Percentiles rank a stretch among this genome's conserved stretches.
These are phyloP conservation scores for Coemansia sp. DNA, from an alignment of 192 early-diverging fungal genomes.

Conservation along the genomic window DNA sequence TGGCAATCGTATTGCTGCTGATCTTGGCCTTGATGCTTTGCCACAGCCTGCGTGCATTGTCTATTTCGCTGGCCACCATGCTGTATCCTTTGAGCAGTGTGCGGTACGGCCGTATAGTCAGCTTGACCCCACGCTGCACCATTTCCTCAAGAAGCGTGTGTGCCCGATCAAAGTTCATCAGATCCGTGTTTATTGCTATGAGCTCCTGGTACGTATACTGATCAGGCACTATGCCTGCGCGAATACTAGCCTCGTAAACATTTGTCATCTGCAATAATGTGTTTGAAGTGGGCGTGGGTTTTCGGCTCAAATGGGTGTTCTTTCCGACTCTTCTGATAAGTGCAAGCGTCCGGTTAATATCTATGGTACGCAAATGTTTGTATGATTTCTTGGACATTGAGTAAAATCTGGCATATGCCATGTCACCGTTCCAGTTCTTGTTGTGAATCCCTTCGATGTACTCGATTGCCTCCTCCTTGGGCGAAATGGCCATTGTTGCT, in stretches of 20 bases:
- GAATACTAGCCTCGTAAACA: constrained; percentile 12
- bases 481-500: not conserved
- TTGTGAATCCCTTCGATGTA: constrained; percentile 26
- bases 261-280: constrained; percentile 29
- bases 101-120: constrained; percentile 42
- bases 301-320: not conserved
- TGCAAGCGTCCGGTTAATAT: constrained; percentile 40
- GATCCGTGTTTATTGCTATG: constrained; percentile 34
- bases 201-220: constrained; percentile 48
- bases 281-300: constrained; percentile 11
- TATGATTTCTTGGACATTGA: constrained; percentile 16
- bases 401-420: constrained; percentile 32
- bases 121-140: constrained; percentile 20
- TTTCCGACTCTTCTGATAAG: constrained; percentile 14
- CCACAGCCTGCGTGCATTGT: constrained; percentile 37
- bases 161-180: constrained; percentile 35
- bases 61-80: constrained; percentile 26
- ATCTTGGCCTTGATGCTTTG: constrained; percentile 28
- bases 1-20: constrained; percentile 10
- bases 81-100: constrained; percentile 47
- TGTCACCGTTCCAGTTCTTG: constrained; percentile 28
- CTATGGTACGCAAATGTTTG: constrained; percentile 25
- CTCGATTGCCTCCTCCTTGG: constrained; percentile 6
- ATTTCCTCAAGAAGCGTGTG: constrained; percentile 30
- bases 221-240: constrained; percentile 24